A percentile compares a stretch with the other conserved stretches of the same genome.
Conservation (phyloP, 1,284 basidiomycete species). For the Butyriboletus regius region DNA sequence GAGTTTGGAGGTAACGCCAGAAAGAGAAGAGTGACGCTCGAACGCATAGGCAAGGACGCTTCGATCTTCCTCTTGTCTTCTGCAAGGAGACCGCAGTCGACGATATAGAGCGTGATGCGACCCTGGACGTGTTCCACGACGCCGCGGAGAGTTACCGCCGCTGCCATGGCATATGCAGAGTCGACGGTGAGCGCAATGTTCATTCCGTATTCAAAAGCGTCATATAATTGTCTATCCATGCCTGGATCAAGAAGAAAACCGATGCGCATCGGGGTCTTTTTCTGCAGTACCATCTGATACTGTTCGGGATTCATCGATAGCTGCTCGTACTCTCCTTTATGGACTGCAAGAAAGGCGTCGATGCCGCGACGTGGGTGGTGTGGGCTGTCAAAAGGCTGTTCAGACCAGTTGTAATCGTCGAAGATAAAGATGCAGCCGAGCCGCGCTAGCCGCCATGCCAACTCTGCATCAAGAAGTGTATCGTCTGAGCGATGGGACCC, state of each 20-base stretch:
- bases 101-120: conserved; percentile 45
- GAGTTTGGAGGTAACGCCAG: conserved; percentile 33
- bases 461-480: conserved; percentile 53
- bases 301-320: conserved; percentile 34
- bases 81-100: conserved; percentile 41
- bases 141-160: conserved; percentile 45
- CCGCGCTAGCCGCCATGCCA: conserved; percentile 50
- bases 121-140: conserved; percentile 34
- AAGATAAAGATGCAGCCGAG: conserved; percentile 49
- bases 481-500: conserved; percentile 56
- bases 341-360: conserved; percentile 48
- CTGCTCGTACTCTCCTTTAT: conserved; percentile 42
- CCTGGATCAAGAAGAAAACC: conserved; percentile 38
- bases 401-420: conserved; percentile 53
- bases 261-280: conserved; percentile 47
- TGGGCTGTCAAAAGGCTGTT: conserved; percentile 42
- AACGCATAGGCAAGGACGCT: conserved; percentile 25
- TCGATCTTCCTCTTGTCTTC: conserved; percentile 35
- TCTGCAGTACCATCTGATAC: conserved; percentile 50
- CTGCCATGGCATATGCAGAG: conserved; percentile 42
- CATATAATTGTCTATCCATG: background rate
- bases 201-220: conserved; percentile 41
- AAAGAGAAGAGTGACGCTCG: conserved; percentile 39
- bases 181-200: conserved; percentile 44
- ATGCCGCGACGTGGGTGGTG: conserved; percentile 53